Percentiles rank a stretch among this genome's conserved stretches.
Conservation (phyloP, 2,329 filamentous ascomycete species). For the Penicillium fuscoglaucum region DNA sequence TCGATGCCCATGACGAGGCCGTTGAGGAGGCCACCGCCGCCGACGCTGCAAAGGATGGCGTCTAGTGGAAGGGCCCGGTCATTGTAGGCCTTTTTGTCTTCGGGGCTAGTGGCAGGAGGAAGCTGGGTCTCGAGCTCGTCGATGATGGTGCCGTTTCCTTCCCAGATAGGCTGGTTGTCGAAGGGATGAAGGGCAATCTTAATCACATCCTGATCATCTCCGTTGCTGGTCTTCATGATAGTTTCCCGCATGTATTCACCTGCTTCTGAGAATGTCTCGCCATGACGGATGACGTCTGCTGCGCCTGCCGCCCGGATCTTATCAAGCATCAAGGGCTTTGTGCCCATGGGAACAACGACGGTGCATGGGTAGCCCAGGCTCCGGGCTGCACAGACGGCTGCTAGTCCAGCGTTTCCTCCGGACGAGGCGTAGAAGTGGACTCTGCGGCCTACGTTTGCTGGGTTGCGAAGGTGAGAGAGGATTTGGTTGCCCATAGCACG, state of each 20-base stretch:
- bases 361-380: constrained; percentile 66
- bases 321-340: constrained; percentile 67
- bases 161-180: constrained; percentile 49
- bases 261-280: constrained; percentile 68
- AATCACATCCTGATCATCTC: constrained; percentile 32
- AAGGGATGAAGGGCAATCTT: constrained; percentile 49
- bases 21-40: constrained; percentile 76
- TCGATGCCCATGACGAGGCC: constrained; percentile 72
- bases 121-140: constrained; percentile 47
- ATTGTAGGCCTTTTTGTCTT: constrained; percentile 30
- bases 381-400: constrained; percentile 71
- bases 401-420: constrained; percentile 82
- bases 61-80: constrained; percentile 54
- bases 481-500: constrained; percentile 72
- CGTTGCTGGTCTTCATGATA: constrained; percentile 37
- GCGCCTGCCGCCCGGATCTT: constrained; percentile 70
- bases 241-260: constrained; percentile 64
- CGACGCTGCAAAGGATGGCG: constrained; percentile 73
- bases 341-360: constrained; percentile 69
- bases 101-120: constrained; percentile 35
- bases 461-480: constrained; percentile 50
- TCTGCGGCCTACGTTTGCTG: constrained; percentile 44
- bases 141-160: constrained; percentile 48
- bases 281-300: constrained; percentile 64
- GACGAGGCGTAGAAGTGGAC: constrained; percentile 76